These are phyloP conservation scores for Lichtheimia ornata DNA, from an alignment of 371 early-diverging fungal genomes.

Conservation along the genomic window DNA sequence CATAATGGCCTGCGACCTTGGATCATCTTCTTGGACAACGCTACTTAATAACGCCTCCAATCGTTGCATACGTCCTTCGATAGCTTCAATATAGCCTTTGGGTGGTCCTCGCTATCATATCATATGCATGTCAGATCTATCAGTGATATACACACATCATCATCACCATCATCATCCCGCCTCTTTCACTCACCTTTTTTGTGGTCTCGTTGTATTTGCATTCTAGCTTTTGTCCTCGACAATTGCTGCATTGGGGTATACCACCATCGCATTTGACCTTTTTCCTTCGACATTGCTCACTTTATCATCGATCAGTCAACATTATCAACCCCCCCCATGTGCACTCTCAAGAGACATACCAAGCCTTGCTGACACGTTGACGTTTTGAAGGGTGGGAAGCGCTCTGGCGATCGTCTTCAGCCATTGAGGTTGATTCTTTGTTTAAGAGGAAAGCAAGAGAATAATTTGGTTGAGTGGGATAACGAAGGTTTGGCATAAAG, in stretches of 20 bases:
- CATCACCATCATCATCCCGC: not conserved
- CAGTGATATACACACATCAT: not conserved
- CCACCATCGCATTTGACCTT: slow-evolving; percentile 67
- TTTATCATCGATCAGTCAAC: slow-evolving; percentile 11
- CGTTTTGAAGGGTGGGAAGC: slow-evolving; percentile 24
- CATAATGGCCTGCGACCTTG: slow-evolving; percentile 56
- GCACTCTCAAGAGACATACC: slow-evolving; percentile 15
- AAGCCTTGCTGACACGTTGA: slow-evolving; percentile 51
- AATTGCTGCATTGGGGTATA: slow-evolving; percentile 49
- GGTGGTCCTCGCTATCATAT: slow-evolving; percentile 61
- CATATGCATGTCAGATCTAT: slow-evolving; percentile 6
- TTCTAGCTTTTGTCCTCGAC: slow-evolving; percentile 23
- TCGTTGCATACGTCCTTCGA: slow-evolving; percentile 67
- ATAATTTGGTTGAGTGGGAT: too few relatives aligned
- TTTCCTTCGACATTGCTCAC: slow-evolving; percentile 61
- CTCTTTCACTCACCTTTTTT: slow-evolving; percentile 32
- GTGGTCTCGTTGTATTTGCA: slow-evolving; percentile 47
- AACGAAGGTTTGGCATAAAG: too few relatives aligned
- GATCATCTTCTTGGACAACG: slow-evolving; percentile 58
- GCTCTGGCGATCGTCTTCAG: too few relatives aligned
- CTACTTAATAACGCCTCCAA: slow-evolving; percentile 65
- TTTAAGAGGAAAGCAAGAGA: too few relatives aligned
- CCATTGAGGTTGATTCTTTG: too few relatives aligned
- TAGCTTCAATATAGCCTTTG: slow-evolving; percentile 76
- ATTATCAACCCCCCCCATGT: not conserved